Evolutionary conservation across 768 basidiomycete genomes (phyloP), one percentile per base, ranked within the genome.

Genomic region (Crassisporium funariophilum): DNA sequence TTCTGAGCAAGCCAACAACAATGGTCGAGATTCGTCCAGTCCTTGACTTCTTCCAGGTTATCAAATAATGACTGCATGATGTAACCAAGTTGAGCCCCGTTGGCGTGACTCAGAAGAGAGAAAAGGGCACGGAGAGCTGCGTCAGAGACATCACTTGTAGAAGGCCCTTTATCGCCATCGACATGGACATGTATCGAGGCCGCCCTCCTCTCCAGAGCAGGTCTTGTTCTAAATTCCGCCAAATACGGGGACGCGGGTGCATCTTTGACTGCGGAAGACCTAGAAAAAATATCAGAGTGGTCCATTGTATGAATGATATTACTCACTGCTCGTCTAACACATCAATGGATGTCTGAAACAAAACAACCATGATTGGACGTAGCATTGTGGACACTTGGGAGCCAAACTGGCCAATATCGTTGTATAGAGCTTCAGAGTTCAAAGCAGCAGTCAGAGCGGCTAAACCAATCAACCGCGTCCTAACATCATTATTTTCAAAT

Each of bases 181-280:
- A 93, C 68, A 61, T 95, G 93, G 7, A 86, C 70, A 61, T 95
- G 93, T 11, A 97, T 87, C 1, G 93, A 95, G 4, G 88, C 86
- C 0, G 94, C 93, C 22, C 90, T 81, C 44, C 94, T 73, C 63
- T 95, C 89, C 11, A 83, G 71, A 2, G 83, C 71, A 9, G 94
- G 92, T 44, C 88, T 76, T 4, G 84, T 83, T 25, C 91, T 81
- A 56, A 94, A 95, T 60, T 95, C 91, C 10, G 82, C 81, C 55
- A 95, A 71, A 63, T 90, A 94, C 2, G 86, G 81, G 1, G 92
- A 91, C 2, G 74, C 76, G 1, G 90, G 77, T 31, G 84, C 77
- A 39, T 85, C 83, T 61, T 84, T 86, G 48, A 90, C 77, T 17
- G 72, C 73, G 12, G 68, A 66, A 25, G 82, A 75, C 50, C 91